These are phyloP conservation scores for Sambucus nigra DNA, from an alignment of 129 eudicot species.

Conservation along the genomic window DNA sequence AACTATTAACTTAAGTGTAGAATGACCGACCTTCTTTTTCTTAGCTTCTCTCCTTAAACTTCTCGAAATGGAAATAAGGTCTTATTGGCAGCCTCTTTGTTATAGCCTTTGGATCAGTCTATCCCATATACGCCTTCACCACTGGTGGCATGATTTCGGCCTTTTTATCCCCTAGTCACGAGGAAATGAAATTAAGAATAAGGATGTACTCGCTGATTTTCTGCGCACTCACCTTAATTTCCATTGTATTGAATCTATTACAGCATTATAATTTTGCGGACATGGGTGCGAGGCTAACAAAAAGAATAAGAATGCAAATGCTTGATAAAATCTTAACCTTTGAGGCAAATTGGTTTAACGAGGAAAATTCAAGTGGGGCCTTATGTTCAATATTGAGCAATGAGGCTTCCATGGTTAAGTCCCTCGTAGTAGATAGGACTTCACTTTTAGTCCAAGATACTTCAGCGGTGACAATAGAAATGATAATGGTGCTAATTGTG, in stretches of 20 bases:
- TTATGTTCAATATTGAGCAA: slow-evolving; percentile 66
- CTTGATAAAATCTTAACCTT: slow-evolving; percentile 64
- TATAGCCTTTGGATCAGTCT: slow-evolving; percentile 60
- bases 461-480: slow-evolving; percentile 67
- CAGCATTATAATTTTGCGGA: slow-evolving; percentile 80
- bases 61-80: slow-evolving; percentile 77
- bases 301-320: slow-evolving; percentile 53
- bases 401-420: slow-evolving; percentile 84
- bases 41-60: slow-evolving; percentile 52
- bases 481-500: slow-evolving; percentile 59
- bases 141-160: slow-evolving; percentile 94
- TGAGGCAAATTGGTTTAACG: slow-evolving; percentile 91
- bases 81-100: slow-evolving; percentile 77
- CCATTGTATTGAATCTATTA: slow-evolving; percentile 48
- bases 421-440: slow-evolving; percentile 80
- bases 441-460: slow-evolving; percentile 67
- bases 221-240: slow-evolving; percentile 54
- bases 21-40: slow-evolving; percentile 60
- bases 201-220: slow-evolving; percentile 48
- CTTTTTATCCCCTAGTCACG: slow-evolving; percentile 48
- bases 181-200: slow-evolving; percentile 59
- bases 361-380: slow-evolving; percentile 66
- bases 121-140: slow-evolving; percentile 78
- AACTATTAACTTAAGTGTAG: no score
- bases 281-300: slow-evolving; percentile 81